phyloP scores from a whole-genome alignment of 2,329 filamentous ascomycete species.

The Capronia epimyces region DNA sequence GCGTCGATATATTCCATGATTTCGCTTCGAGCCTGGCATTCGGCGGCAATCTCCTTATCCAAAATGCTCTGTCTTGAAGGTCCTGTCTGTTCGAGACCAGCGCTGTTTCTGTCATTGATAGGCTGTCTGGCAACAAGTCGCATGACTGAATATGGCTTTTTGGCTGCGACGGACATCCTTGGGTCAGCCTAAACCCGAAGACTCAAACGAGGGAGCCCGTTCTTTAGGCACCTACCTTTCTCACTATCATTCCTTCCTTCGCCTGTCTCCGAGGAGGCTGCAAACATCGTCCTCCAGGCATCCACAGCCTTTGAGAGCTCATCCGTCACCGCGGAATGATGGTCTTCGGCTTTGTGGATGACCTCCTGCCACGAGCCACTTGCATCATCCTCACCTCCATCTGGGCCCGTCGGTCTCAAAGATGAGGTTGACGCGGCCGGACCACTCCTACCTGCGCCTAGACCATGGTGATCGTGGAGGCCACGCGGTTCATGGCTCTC shows the following conservation, averaged over 20 bases:
- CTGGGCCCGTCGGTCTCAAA: background rate
- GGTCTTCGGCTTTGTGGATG: background rate
- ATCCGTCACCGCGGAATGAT: constrained; percentile 3
- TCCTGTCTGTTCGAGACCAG: background rate
- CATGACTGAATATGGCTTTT: constrained; percentile 15
- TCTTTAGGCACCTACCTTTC: constrained; percentile 5
- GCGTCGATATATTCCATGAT: constrained; percentile 52
- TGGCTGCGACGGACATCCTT: background rate
- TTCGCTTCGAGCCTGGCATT: constrained; percentile 49
- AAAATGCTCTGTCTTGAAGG: constrained; percentile 8
- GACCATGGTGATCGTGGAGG: background rate
- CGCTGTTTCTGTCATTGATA: background rate
- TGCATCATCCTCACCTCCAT: background rate
- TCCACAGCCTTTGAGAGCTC: constrained; percentile 10
- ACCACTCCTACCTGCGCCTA: background rate
- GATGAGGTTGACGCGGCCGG: background rate
- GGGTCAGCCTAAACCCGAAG: background rate
- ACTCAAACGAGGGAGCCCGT: background rate
- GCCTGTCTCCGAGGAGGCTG: background rate
- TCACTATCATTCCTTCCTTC: background rate
- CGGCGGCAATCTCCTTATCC: constrained; percentile 13
- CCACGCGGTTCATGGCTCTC: background rate
- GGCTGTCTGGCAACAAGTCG: constrained; percentile 13
- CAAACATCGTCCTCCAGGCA: constrained; percentile 1
- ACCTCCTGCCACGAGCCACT: background rate